Conservation (phyloP, 208 protist genomes). For the Porcisia hertigi region DNA sequence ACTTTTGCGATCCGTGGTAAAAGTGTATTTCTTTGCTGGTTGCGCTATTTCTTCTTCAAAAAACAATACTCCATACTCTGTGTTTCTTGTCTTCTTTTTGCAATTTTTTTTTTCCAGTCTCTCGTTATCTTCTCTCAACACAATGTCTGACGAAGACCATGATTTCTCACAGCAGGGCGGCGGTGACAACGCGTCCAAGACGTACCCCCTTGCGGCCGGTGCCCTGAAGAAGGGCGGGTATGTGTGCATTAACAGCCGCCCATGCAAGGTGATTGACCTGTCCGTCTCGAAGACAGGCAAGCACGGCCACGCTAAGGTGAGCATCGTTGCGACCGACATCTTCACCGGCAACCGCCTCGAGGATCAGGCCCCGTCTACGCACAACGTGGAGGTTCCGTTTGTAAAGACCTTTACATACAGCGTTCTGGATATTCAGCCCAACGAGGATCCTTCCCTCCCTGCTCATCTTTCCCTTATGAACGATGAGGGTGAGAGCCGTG, state of each 20-base stretch:
- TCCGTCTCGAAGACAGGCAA: conserved; percentile 99
- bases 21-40: no score
- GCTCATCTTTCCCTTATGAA: conserved; percentile 90
- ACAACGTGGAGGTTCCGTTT: conserved; percentile 97
- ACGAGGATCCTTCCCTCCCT: conserved; percentile 78
- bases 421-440: conserved; percentile 93
- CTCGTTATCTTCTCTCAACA: conserved; percentile 2
- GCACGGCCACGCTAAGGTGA: conserved; percentile 99
- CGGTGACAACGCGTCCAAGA: conserved; percentile 75
- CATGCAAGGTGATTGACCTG: conserved; percentile 98
- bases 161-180: conserved; percentile 69
- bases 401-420: conserved; percentile 96
- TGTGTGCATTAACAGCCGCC: conserved; percentile 88
- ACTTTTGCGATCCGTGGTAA: no score
- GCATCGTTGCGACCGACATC: conserved; percentile 97
- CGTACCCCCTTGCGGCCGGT: conserved; percentile 87
- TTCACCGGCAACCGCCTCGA: conserved; percentile 99
- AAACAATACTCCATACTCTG: not conserved
- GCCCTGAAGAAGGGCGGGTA: conserved; percentile 91
- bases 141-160: conserved; percentile 69
- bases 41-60: not conserved
- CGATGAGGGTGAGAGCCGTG: conserved; percentile 92
- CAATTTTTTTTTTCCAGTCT: not conserved
- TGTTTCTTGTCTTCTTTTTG: not conserved
- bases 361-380: conserved; percentile 96